Evolutionary conservation across 768 basidiomycete species (phyloP).

Genomic region (Tubosaeta sp.): DNA sequence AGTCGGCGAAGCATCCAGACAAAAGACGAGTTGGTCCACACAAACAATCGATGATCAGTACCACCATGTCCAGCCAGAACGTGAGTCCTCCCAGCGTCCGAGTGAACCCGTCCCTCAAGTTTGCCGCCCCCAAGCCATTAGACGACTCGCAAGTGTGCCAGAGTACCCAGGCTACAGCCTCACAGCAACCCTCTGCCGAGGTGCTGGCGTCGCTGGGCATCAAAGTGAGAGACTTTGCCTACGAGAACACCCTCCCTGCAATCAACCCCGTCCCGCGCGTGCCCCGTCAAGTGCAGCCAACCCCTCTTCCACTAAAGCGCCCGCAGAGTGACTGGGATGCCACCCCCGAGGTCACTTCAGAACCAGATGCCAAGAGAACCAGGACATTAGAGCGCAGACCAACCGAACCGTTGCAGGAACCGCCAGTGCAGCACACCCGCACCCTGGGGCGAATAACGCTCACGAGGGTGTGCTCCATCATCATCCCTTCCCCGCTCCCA

Average conservation of each 20-base stretch:
- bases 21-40: neutral
- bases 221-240: slow-evolving; percentile 59
- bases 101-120: neutral
- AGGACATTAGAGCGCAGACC: slow-evolving; percentile 28
- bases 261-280: slow-evolving; percentile 47
- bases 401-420: slow-evolving; percentile 34
- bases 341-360: neutral
- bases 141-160: slow-evolving; percentile 17
- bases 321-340: slow-evolving; percentile 27
- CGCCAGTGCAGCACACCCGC: slow-evolving; percentile 12
- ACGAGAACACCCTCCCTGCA: slow-evolving; percentile 62
- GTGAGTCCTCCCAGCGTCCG: neutral
- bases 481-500: slow-evolving; percentile 3
- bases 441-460: slow-evolving; percentile 17
- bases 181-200: slow-evolving; percentile 36
- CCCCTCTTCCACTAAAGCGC: slow-evolving; percentile 36
- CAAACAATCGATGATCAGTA: slow-evolving; percentile 10
- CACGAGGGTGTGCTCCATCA: slow-evolving; percentile 14
- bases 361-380: slow-evolving; percentile 19
- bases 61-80: neutral
- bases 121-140: neutral
- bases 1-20: slow-evolving; percentile 53
- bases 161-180: neutral
- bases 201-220: slow-evolving; percentile 32
- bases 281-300: slow-evolving; percentile 48